Conservation (phyloP, 441 rosid species). For the Syzygium syzygioides region DNA sequence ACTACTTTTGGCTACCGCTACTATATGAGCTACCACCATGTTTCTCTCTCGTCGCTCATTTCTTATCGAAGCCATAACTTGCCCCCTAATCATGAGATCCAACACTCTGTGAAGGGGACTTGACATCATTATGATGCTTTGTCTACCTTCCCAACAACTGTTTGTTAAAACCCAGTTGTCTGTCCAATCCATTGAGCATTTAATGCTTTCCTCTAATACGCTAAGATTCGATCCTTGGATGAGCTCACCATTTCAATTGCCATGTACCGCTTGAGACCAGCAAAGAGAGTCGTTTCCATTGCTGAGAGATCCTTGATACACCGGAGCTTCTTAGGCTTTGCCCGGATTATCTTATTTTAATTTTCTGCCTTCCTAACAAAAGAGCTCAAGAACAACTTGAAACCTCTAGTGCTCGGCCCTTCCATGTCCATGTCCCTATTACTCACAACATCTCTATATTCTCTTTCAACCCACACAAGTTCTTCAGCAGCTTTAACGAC, state of each 20-base stretch:
- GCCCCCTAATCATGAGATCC: slow-evolving; percentile 60
- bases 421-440: slow-evolving; percentile 47
- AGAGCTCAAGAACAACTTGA: slow-evolving; percentile 73
- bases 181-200: slow-evolving; percentile 50
- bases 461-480: slow-evolving; percentile 36
- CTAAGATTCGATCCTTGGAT: slow-evolving; percentile 33
- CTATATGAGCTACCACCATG: slow-evolving; percentile 48
- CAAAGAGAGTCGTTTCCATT: slow-evolving; percentile 59
- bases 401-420: slow-evolving; percentile 81
- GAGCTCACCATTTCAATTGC: slow-evolving; percentile 41
- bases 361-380: slow-evolving; percentile 51
- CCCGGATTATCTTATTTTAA: slow-evolving; percentile 40
- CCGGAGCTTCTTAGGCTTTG: slow-evolving; percentile 50
- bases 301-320: slow-evolving; percentile 53
- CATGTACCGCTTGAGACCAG: slow-evolving; percentile 44
- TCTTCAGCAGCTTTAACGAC: slow-evolving; percentile 30
- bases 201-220: slow-evolving; percentile 43
- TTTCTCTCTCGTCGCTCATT: slow-evolving; percentile 44
- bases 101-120: slow-evolving; percentile 59
- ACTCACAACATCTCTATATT: slow-evolving; percentile 24
- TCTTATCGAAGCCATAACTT: slow-evolving; percentile 58
- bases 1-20: slow-evolving; percentile 58
- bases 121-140: slow-evolving; percentile 32
- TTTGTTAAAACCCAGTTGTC: slow-evolving; percentile 65
- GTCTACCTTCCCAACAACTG: slow-evolving; percentile 14